These are phyloP conservation scores for Irpex sp. DNA, from an alignment of 1,284 basidiomycete species.

Conservation along the genomic window DNA sequence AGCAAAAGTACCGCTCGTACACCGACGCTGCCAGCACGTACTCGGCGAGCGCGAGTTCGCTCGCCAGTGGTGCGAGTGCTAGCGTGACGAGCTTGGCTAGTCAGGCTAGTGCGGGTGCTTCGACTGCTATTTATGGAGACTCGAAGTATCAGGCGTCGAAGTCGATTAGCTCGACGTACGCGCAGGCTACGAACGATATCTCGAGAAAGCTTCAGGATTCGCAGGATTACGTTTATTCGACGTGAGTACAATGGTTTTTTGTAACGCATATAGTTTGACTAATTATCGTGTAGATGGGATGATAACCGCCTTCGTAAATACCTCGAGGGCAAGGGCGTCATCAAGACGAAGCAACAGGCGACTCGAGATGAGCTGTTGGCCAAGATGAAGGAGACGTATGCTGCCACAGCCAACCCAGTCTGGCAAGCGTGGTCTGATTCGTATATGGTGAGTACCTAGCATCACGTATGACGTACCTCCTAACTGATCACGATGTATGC, in stretches of 20 bases:
- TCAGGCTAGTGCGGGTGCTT: constrained; percentile 18
- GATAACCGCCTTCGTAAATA: constrained; percentile 70
- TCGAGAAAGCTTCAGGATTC: constrained; percentile 62
- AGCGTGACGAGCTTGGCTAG: constrained; percentile 8
- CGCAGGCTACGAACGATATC: constrained; percentile 51
- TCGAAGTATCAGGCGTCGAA: constrained; percentile 37
- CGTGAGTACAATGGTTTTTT: constrained; percentile 22
- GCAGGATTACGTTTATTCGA: constrained; percentile 85
- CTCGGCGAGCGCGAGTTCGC: constrained; percentile 19
- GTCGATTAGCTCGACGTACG: constrained; percentile 32
- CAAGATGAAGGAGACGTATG: constrained; percentile 71
- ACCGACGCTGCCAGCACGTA: constrained; percentile 37
- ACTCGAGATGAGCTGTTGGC: constrained; percentile 66
- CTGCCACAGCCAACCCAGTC: constrained; percentile 53
- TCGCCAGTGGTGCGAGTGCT: constrained; percentile 13
- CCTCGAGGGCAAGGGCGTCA: constrained; percentile 70
- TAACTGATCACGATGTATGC: constrained; percentile 2
- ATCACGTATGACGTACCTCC: not conserved
- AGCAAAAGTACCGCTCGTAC: constrained; percentile 64
- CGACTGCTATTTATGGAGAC: constrained; percentile 13
- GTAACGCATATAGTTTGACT: not conserved
- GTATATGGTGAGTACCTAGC: constrained; percentile 59
- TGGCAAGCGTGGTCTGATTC: constrained; percentile 87
- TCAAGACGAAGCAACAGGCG: constrained; percentile 63
- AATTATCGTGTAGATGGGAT: constrained; percentile 51